Percentiles rank a stretch among this genome's conserved stretches.
Evolutionary conservation across 495 filamentous ascomycete species (phyloP).

Genomic region (Penicillium coffeae): DNA sequence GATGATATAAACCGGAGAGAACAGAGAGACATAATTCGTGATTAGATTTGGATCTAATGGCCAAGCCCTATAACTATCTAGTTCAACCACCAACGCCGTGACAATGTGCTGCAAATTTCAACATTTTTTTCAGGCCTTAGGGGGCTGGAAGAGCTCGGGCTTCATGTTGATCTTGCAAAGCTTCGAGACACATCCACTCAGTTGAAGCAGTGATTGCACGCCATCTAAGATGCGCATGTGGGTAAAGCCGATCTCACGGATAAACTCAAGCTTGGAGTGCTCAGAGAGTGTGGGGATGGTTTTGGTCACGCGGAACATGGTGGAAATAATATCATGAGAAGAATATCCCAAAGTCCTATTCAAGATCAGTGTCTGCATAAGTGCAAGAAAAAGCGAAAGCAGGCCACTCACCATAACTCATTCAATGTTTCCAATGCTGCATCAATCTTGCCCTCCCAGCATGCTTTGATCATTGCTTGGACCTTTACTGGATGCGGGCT

Average conservation of each 20-base stretch:
- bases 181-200: constrained; percentile 85
- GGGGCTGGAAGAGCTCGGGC: constrained; percentile 70
- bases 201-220: constrained; percentile 88
- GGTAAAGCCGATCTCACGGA: constrained; percentile 97
- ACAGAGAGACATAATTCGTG: constrained; percentile 16
- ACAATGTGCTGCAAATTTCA: constrained; percentile 19
- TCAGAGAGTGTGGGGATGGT: constrained; percentile 85
- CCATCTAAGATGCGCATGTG: constrained; percentile 98
- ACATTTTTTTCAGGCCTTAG: constrained; percentile 27
- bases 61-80: constrained; percentile 14
- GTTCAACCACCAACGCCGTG: constrained; percentile 20
- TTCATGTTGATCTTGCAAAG: constrained; percentile 96
- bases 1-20: background rate
- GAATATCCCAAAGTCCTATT: constrained; percentile 78
- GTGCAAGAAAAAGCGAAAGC: background rate
- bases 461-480: constrained; percentile 96
- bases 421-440: constrained; percentile 79
- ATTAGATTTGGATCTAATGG: constrained; percentile 3
- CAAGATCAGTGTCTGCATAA: constrained; percentile 11
- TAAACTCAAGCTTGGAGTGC: constrained; percentile 91
- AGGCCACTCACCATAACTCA: constrained; percentile 70
- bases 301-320: constrained; percentile 99
- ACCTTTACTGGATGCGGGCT: constrained; percentile 96
- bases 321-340: constrained; percentile 95
- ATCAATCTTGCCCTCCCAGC: constrained; percentile 87